Base-by-base conservation (phyloP, 75 land plant species). In the Cupressus sempervirens region DNA sequence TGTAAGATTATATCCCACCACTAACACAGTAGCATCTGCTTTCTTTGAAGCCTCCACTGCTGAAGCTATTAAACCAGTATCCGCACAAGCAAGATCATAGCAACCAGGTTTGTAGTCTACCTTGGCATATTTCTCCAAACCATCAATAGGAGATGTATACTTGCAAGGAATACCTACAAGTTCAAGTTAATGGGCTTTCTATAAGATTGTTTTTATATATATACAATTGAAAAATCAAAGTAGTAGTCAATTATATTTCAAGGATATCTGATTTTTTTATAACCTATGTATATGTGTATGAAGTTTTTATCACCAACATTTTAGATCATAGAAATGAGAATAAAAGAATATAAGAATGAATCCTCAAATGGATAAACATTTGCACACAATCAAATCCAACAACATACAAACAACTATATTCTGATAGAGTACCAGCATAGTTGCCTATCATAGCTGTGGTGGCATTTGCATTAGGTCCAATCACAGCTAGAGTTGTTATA, bases 381-480 rank as follows among this genome's bases (percentile, higher is more conserved):
- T 2, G 2, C 2, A 38, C 40, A 38, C 40, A 38, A 38, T 38
- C 40, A 38, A 38, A 38, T 38, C 40, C 2, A 38, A 38, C 40
- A 38, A 38, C 40, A 38, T 38, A 38, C 2, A 38, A 38, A 38
- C 40, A 38, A 38, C 40, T 38, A 38, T 38, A 38, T 38, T 38
- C 2, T 38, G 40, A 38, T 38, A 38, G 40, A 38, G 40, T 38
- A 86, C 93, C 93, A 13, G 86, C 91, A 88, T 93, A 93, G 86
- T 90, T 91, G 30, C 93, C 93, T 20, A 88, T 76, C 93, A 93
- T 87, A 43, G 74, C 50, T 0, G 4, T 20, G 2, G 93, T 90
- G 35, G 88, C 93, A 84, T 90, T 90, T 46, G 93, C 92, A 79
- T 88, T 74, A 4, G 93, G 93, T 1, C 95, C 95, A 46, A 93